Evolutionary conservation across 805 yeast species (phyloP).

Genomic region (Barnettozyma sucrosica): DNA sequence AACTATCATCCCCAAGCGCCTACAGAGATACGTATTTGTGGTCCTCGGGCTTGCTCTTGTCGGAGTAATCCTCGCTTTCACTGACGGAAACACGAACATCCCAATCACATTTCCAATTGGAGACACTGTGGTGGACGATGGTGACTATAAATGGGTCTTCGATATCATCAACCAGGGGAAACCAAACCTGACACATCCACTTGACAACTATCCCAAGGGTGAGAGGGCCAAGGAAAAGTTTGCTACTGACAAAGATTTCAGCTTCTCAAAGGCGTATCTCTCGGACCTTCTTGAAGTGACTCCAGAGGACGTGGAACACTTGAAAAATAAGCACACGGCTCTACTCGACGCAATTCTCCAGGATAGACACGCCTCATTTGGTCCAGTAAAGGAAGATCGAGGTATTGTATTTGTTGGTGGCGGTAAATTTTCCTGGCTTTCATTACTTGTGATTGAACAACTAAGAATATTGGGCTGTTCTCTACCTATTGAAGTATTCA

Average conservation of each 20-base stretch:
- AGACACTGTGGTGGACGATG: background rate
- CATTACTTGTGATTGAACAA: constrained; percentile 55
- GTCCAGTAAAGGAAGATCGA: constrained; percentile 30
- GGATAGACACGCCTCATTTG: constrained; percentile 21
- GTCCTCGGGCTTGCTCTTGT: background rate
- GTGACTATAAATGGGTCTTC: constrained; percentile 23
- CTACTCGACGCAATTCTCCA: constrained; percentile 29
- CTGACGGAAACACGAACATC: background rate
- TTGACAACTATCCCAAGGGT: constrained; percentile 37
- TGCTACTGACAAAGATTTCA: constrained; percentile 33
- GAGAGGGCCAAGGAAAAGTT: constrained; percentile 40
- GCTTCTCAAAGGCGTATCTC: constrained; percentile 43
- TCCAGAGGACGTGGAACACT: constrained; percentile 27
- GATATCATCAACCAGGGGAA: constrained; percentile 27
- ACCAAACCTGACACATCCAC: constrained; percentile 33
- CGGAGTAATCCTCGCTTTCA: background rate
- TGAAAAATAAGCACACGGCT: constrained; percentile 34
- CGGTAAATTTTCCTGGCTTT: constrained; percentile 65
- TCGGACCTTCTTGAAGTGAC: constrained; percentile 37
- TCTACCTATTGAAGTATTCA: constrained; percentile 66
- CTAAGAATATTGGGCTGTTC: constrained; percentile 56
- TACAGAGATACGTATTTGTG: constrained; percentile 4
- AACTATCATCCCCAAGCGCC: constrained; percentile 1
- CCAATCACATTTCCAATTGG: background rate
- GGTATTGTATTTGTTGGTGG: constrained; percentile 74